A percentile compares a stretch with the other conserved stretches of the same genome.
Conservation (phyloP, 2,329 filamentous ascomycete species). For the Anthostomella pinea region DNA sequence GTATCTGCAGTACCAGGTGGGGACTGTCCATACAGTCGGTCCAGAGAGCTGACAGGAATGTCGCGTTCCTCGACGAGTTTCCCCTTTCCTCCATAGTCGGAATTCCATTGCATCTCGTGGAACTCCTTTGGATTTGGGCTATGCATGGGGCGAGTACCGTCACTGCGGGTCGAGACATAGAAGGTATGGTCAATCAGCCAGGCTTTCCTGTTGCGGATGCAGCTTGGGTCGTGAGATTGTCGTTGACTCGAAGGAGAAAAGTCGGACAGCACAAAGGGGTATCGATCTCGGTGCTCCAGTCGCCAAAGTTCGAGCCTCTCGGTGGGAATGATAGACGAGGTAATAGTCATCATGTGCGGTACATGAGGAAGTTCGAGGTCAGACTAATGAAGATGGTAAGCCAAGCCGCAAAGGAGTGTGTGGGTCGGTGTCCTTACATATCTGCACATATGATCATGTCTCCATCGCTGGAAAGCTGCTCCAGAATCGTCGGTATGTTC, state of each 20-base stretch:
- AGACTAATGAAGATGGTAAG: conserved; percentile 24
- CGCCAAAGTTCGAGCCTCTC: conserved; percentile 36
- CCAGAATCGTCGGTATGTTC: conserved; percentile 43
- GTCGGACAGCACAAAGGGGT: conserved; percentile 40
- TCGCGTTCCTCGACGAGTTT: conserved; percentile 35
- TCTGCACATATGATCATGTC: conserved; percentile 42
- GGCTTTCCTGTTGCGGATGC: conserved; percentile 37
- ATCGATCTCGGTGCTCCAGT: conserved; percentile 35
- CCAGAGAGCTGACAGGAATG: conserved; percentile 19
- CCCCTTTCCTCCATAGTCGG: conserved; percentile 26
- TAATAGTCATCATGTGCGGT: conserved; percentile 46
- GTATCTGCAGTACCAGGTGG: conserved; percentile 19
- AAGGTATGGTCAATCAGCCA: conserved; percentile 44
- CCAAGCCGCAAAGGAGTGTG: background rate
- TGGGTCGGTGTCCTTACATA: conserved; percentile 30
- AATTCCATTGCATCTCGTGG: conserved; percentile 41
- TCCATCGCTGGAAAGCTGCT: conserved; percentile 46
- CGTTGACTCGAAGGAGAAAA: conserved; percentile 28
- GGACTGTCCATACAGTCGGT: conserved; percentile 15
- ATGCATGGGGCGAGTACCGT: conserved; percentile 37
- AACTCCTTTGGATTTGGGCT: conserved; percentile 38
- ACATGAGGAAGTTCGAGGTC: conserved; percentile 45
- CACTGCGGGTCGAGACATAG: conserved; percentile 38
- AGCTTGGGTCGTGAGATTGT: conserved; percentile 29
- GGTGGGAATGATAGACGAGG: conserved; percentile 40